Base-by-base conservation (phyloP, 2,329 filamentous ascomycete genomes). In the Fusarium sp. region DNA sequence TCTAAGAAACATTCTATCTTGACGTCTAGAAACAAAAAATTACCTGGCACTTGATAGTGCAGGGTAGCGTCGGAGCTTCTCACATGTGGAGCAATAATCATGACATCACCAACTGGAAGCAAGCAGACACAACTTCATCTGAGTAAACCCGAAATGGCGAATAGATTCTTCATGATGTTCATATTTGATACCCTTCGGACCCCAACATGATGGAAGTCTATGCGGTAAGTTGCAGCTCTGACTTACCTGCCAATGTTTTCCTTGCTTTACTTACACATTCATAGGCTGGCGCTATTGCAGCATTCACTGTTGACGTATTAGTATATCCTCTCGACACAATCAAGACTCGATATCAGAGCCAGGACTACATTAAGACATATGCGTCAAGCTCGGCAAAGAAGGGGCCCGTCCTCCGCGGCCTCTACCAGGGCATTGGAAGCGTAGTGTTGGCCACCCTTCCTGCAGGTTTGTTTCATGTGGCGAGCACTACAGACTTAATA, bases 271-370 rank as follows among this genome's bases (percentile, higher is more conserved):
- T 75, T 27, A 71, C 37, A 56, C 9, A n/a, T 11, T 6, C 7
- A 40, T 10, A 96, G 93, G 94, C 94, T 48, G 94, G 94, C 60
- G 94, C 94, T 57, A 87, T 92, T 57, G 94, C 94, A 68, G 95
- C 94, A 28, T 94, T 97, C 78, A 91, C 92, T 1, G 92, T 97
- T 60, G 94, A 97, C 79, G 84, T 97, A 51, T 84, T 97, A 15
- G 89, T 97, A 37, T 97, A 96, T 75, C 95, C 94, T 0, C 85
- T 97, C 15, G 95, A 97, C 78, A 98, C 94, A 0, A 85, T 97
- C 75, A 97, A 97, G 78, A 97, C 94, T 8, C 89, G 94, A 10
- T 87, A 94, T 50, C 94, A 97, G 78, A 94, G 91, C 56, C 91
- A 90, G 12, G 88, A 94, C 74, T 96, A 94, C 81, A 83, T 89